These are phyloP conservation scores for Ophiostoma ulmi DNA, from an alignment of 2,329 filamentous ascomycete species.

Conservation along the genomic window DNA sequence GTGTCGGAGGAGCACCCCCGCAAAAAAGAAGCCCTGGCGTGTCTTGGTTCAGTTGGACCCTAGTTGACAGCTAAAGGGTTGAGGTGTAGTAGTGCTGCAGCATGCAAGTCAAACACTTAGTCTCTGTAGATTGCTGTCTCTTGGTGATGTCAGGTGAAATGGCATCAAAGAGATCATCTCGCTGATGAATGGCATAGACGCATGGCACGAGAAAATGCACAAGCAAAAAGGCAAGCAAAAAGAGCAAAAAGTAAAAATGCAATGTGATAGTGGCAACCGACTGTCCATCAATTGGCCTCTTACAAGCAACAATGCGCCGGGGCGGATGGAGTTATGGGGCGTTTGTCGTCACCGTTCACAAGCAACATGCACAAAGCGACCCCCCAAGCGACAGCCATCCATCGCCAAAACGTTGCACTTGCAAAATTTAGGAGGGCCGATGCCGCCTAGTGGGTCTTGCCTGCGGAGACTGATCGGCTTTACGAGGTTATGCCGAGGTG, in stretches of 20 bases:
- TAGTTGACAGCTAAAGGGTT: slow-evolving; percentile 8
- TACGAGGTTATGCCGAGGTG: slow-evolving; percentile 12
- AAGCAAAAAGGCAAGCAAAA: background rate
- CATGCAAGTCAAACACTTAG: background rate
- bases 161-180: background rate
- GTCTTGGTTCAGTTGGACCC: slow-evolving; percentile 15
- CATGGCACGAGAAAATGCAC: background rate
- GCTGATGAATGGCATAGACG: background rate
- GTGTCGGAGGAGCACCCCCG: slow-evolving; percentile 17
- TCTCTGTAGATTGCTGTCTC: background rate
- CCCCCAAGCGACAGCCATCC: background rate
- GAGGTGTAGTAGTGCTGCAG: background rate
- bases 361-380: background rate
- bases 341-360: slow-evolving; percentile 9
- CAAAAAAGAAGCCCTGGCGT: slow-evolving; percentile 16
- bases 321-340: slow-evolving; percentile 7
- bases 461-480: background rate
- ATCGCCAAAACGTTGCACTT: slow-evolving; percentile 8
- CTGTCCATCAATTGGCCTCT: slow-evolving; percentile 2
- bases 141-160: background rate
- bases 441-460: slow-evolving; percentile 8
- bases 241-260: slow-evolving; percentile 1
- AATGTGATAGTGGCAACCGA: background rate
- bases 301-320: background rate
- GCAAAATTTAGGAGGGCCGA: slow-evolving; percentile 10